Conservation (phyloP, 163 green algal genomes). For the Trebouxia gelatinosa region DNA sequence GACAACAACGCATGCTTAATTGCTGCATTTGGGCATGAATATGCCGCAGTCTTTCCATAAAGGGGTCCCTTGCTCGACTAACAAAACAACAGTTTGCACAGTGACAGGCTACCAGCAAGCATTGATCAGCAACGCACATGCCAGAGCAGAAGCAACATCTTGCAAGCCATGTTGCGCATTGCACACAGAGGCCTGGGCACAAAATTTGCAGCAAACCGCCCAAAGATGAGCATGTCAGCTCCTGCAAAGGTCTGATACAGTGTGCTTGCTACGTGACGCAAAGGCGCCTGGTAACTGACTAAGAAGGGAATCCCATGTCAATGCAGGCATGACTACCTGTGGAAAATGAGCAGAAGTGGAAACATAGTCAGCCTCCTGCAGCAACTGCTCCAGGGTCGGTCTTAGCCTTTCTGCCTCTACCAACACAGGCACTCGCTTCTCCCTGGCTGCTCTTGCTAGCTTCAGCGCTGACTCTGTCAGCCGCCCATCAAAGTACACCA, state of each 20-base stretch:
- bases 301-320: neutral
- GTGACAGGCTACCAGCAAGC: neutral
- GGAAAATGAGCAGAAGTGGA: conserved; percentile 85
- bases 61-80: no score
- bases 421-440: conserved; percentile 58
- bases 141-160: neutral
- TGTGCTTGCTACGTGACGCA: neutral
- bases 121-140: neutral
- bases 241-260: neutral
- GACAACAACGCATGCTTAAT: neutral
- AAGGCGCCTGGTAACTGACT: neutral
- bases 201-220: neutral
- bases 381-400: conserved; percentile 77
- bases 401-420: conserved; percentile 89
- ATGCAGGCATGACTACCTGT: conserved; percentile 39
- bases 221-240: neutral
- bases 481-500: conserved; percentile 95
- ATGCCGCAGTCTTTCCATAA: no score
- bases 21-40: neutral
- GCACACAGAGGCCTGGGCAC: no score
- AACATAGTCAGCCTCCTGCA: conserved; percentile 82
- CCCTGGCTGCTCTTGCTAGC: conserved; percentile 64
- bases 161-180: neutral
- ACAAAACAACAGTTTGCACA: no score
- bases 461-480: conserved; percentile 85